Percentiles rank a stretch among this genome's conserved stretches.
These are phyloP conservation scores for Phoma sp. DNA, from an alignment of 2,329 filamentous ascomycete species.

Conservation along the genomic window DNA sequence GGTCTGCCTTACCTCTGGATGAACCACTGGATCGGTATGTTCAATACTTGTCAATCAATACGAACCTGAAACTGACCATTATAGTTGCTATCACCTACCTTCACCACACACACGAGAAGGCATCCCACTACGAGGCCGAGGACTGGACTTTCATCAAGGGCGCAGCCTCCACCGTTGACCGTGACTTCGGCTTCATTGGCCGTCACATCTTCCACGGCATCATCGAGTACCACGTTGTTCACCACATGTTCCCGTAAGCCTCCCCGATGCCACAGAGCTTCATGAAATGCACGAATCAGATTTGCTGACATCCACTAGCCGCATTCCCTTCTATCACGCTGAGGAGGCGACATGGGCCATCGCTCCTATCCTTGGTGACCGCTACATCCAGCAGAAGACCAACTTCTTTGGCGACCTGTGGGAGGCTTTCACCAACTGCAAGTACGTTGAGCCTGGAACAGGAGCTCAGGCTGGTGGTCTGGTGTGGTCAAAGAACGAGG, in stretches of 20 bases:
- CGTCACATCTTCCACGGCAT: slow-evolving; percentile 71
- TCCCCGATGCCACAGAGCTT: not conserved
- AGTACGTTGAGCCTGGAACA: slow-evolving; percentile 30
- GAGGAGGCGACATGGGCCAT: slow-evolving; percentile 36
- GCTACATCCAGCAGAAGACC: slow-evolving; percentile 30
- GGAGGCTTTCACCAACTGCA: slow-evolving; percentile 30
- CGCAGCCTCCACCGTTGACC: slow-evolving; percentile 67
- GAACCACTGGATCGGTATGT: slow-evolving; percentile 66
- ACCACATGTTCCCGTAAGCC: slow-evolving; percentile 63
- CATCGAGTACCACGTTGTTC: slow-evolving; percentile 68
- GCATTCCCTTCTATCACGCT: slow-evolving; percentile 37
- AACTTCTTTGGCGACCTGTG: slow-evolving; percentile 31
- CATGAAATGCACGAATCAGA: not conserved
- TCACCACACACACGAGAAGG: slow-evolving; percentile 68
- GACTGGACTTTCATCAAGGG: slow-evolving; percentile 69
- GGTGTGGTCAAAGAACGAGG: slow-evolving; percentile 20
- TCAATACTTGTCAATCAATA: not conserved
- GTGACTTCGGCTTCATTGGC: slow-evolving; percentile 69
- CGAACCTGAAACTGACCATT: not conserved
- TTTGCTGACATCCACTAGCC: slow-evolving; percentile 21
- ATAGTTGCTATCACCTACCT: slow-evolving; percentile 74
- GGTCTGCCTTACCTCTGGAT: slow-evolving; percentile 71
- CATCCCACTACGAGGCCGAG: slow-evolving; percentile 65
- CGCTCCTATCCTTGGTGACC: slow-evolving; percentile 29
- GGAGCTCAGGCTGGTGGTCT: slow-evolving; percentile 22